These are phyloP conservation scores for Rhizoctonia solani DNA, from an alignment of 1,284 basidiomycete genomes.

Conservation along the genomic window DNA sequence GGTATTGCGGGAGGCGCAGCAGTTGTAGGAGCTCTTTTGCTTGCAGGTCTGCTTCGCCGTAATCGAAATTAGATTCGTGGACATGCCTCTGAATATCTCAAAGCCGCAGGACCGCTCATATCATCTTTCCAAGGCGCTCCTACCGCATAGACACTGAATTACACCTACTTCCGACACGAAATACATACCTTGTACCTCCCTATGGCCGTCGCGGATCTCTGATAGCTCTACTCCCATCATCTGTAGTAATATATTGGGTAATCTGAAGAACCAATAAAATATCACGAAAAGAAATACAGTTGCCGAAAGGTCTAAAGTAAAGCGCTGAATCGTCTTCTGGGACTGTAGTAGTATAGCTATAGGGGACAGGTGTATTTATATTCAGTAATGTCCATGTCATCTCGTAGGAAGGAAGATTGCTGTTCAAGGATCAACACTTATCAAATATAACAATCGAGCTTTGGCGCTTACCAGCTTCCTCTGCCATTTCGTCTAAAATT, in stretches of 20 bases:
- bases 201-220: neutral
- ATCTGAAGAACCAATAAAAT: conserved; percentile 18
- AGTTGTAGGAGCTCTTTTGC: conserved; percentile 79
- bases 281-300: conserved; percentile 30
- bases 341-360: neutral
- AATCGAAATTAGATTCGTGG: conserved; percentile 26
- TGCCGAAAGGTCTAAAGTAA: conserved; percentile 30
- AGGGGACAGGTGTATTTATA: neutral
- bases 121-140: conserved; percentile 28
- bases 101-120: conserved; percentile 26
- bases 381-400: conserved; percentile 9
- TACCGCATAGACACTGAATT: neutral
- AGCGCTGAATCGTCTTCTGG: neutral
- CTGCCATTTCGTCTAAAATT: conserved; percentile 46
- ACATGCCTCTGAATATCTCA: conserved; percentile 16
- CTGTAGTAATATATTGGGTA: conserved; percentile 35
- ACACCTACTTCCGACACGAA: conserved; percentile 11
- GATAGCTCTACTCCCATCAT: conserved; percentile 7
- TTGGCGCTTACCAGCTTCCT: conserved; percentile 47
- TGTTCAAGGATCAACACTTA: neutral
- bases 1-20: conserved; percentile 89
- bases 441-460: conserved; percentile 4
- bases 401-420: conserved; percentile 39
- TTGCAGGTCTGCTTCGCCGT: conserved; percentile 84
- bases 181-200: neutral